Evolutionary conservation across 1,139 yeast genomes (phyloP), one percentile per base, ranked within the genome.

Genomic region (Pichia inconspicua): DNA sequence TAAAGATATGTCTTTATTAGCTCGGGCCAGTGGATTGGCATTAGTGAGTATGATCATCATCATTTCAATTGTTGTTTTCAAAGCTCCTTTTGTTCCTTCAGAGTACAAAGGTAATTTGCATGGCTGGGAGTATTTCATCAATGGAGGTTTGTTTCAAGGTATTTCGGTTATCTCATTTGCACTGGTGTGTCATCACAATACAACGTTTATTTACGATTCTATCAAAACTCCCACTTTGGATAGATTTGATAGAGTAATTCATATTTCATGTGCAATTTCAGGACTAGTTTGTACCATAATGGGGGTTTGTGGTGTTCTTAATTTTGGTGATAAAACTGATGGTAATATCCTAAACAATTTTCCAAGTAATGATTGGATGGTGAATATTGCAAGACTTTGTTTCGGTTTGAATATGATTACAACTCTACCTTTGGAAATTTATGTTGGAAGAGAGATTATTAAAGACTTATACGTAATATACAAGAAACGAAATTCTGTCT

Each of bases 321-420:
- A 79, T 44, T 90, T 90, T 65, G 86, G 87, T 40, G 80, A 79
- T 53, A 73, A 76, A 45, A 87, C 96, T 2, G 84, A 84, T 64
- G 97, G 97, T 7, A 90, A 90, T 58, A 75, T 90, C 32, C 69
- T 90, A 47, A 90, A 90, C 66, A 90, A 89, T 63, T 90, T 90
- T 66, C 84, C 87, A 22, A 73, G 81, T 47, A 76, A 78, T 59
- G 96, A 89, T 61, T 68, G 71, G 57, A 71, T 79, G 63, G 86
- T 87, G 41, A 90, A 89, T 56, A 70, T 90, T 38, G 97, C 97
- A 0, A 73, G 97, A 48, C 78, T 90, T 57, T 87, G 96, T 58
- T 90, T 90, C 66, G 97, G 97, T 0, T 73, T 90, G 58, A 90
- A 90, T 60, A 90, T 90, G 97, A 73, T 90, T 52, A 90, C 97